These are phyloP conservation scores for Bruguiera hainesii DNA, from an alignment of 441 rosid genomes.

Conservation along the genomic window DNA sequence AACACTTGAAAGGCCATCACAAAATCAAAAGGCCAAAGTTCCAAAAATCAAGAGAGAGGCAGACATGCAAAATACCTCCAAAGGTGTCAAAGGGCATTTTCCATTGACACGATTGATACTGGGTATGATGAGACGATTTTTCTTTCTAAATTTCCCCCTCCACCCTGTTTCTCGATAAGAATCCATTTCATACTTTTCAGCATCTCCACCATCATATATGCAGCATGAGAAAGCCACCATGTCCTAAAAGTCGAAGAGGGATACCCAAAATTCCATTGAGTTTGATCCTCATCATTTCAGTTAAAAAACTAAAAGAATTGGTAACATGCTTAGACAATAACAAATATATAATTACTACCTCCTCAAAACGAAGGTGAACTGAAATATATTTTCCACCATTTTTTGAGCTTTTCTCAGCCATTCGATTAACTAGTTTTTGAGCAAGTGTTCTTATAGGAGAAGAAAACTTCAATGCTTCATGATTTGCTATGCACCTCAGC, in stretches of 20 bases:
- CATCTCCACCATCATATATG: slow-evolving; percentile 77
- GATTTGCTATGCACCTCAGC: slow-evolving; percentile 84
- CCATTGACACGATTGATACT: slow-evolving; percentile 79
- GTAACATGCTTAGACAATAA: slow-evolving; percentile 6
- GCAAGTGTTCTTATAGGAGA: slow-evolving; percentile 56
- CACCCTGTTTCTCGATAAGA: slow-evolving; percentile 64
- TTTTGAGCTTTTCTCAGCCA: slow-evolving; percentile 69
- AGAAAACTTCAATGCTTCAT: slow-evolving; percentile 77
- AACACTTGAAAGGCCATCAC: background rate
- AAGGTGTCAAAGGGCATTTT: slow-evolving; percentile 91
- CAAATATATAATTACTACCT: slow-evolving; percentile 41
- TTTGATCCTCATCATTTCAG: background rate
- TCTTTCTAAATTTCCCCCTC: slow-evolving; percentile 82
- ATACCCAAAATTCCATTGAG: background rate
- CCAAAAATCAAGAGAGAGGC: slow-evolving; percentile 11
- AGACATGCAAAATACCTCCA: slow-evolving; percentile 56
- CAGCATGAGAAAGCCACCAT: slow-evolving; percentile 99
- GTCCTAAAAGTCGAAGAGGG: slow-evolving; percentile 46
- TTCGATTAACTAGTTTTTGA: slow-evolving; percentile 55
- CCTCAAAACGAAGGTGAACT: slow-evolving; percentile 88
- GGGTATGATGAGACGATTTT: slow-evolving; percentile 56
- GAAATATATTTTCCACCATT: slow-evolving; percentile 78
- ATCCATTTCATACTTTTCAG: slow-evolving; percentile 67
- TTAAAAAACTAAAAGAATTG: background rate
- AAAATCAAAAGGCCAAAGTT: slow-evolving; percentile 7